phyloP scores from a whole-genome alignment of 225 moss, liverwort and hornwort species.

The Bryum argenteum region DNA sequence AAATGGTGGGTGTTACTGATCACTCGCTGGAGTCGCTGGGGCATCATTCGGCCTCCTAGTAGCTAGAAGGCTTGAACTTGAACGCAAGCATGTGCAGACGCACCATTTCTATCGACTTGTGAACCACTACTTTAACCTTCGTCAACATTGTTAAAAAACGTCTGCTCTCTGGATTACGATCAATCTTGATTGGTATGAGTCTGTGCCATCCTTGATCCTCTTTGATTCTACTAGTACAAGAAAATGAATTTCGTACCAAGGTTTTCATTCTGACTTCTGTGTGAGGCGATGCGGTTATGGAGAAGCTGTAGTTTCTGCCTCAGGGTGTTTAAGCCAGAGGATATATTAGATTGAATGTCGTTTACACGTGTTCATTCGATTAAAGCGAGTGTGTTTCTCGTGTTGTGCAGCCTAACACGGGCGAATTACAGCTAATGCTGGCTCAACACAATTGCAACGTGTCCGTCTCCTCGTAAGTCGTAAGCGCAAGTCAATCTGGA shows the following conservation, averaged over 20 bases:
- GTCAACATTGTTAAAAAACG: conserved; percentile 90
- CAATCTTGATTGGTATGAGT: conserved; percentile 75
- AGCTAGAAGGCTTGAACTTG: no score
- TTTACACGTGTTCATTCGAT: no score
- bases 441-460: conserved; percentile 82
- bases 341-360: no score
- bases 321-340: no score
- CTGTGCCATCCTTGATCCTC: conserved; percentile 25
- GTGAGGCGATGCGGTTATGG: neutral
- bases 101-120: no score
- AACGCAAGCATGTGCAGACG: no score
- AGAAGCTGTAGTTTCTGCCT: no score
- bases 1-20: no score
- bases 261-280: neutral
- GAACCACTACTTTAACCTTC: conserved; percentile 94
- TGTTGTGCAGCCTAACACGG: conserved; percentile 78
- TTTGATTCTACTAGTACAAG: conserved; percentile 6
- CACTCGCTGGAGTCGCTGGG: no score
- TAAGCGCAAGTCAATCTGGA: conserved; percentile 69
- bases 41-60: no score
- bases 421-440: conserved; percentile 81
- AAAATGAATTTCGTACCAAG: neutral
- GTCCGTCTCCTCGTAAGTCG: conserved; percentile 85
- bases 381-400: neutral
- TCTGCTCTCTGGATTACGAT: conserved; percentile 86